Conservation (phyloP, 2,329 filamentous ascomycete genomes). For the Macrophomina pseudophaseolina region DNA sequence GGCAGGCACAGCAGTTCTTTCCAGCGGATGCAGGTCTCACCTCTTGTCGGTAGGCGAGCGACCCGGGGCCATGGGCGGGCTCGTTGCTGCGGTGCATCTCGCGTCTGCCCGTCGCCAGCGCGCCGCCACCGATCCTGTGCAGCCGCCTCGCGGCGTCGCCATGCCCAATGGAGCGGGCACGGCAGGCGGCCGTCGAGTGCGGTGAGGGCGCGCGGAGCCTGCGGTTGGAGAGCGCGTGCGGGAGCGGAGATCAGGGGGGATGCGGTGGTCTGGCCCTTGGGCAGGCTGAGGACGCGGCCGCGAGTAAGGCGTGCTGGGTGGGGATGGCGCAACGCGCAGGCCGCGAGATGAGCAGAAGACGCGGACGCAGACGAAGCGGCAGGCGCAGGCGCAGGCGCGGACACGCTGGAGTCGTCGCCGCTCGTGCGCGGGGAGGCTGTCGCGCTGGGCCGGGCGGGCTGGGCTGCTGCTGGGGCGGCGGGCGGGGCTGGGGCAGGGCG, state of each 20-base stretch:
- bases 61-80: slow-evolving; percentile 26
- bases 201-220: slow-evolving; percentile 18
- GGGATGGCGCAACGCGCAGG: slow-evolving; percentile 23
- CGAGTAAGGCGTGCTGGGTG: slow-evolving; percentile 2
- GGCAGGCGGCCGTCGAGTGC: slow-evolving; percentile 25
- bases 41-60: slow-evolving; percentile 27
- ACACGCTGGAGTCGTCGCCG: background rate
- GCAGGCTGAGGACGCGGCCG: slow-evolving; percentile 10
- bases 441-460: background rate
- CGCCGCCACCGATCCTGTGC: slow-evolving; percentile 24
- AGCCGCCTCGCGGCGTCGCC: slow-evolving; percentile 25
- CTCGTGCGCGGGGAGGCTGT: background rate
- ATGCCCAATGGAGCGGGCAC: slow-evolving; percentile 24
- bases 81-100: slow-evolving; percentile 24
- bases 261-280: slow-evolving; percentile 10
- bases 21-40: slow-evolving; percentile 26
- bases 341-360: slow-evolving; percentile 19
- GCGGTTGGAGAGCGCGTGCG: background rate
- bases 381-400: background rate
- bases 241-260: slow-evolving; percentile 19
- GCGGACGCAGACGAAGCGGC: background rate
- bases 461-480: background rate
- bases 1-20: slow-evolving; percentile 15
- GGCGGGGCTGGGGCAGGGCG: slow-evolving; percentile 1
- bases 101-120: slow-evolving; percentile 22